Evolutionary conservation across 495 filamentous ascomycete species (phyloP).

Genomic region (Apiosordaria backusii): DNA sequence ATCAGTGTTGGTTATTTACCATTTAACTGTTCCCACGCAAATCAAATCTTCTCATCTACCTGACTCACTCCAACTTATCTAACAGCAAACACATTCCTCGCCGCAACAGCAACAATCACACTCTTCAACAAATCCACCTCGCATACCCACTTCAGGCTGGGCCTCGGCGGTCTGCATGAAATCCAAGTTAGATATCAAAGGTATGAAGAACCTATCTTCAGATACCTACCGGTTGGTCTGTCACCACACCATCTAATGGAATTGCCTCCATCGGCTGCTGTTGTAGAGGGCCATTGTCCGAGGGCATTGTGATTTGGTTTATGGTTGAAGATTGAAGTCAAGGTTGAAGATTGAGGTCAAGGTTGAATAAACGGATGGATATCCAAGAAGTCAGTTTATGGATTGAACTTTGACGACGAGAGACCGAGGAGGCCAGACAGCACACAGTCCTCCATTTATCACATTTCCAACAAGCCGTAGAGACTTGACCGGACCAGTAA

Average conservation of each 20-base stretch:
- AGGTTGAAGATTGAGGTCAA: slow-evolving; percentile 1
- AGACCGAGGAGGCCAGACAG: not conserved
- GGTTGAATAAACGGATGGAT: too few relatives aligned
- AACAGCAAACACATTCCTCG: slow-evolving; percentile 31
- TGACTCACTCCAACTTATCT: slow-evolving; percentile 1
- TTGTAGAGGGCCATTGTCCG: slow-evolving; percentile 25
- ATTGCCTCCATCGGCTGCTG: slow-evolving; percentile 31
- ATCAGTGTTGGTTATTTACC: not conserved
- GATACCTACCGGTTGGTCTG: slow-evolving; percentile 28
- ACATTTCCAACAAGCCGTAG: not conserved
- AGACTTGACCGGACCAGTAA: not conserved
- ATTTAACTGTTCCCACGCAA: not conserved
- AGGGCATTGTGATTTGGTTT: slow-evolving; percentile 24
- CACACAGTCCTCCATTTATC: not conserved
- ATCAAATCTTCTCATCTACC: slow-evolving; percentile 5
- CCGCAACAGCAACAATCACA: slow-evolving; percentile 30
- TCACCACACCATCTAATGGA: slow-evolving; percentile 21
- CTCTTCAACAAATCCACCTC: slow-evolving; percentile 32
- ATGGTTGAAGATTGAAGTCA: not conserved
- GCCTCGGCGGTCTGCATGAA: slow-evolving; percentile 21
- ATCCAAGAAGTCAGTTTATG: too few relatives aligned
- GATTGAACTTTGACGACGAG: too few relatives aligned
- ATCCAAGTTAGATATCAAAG: not conserved
- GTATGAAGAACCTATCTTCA: not conserved
- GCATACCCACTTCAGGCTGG: slow-evolving; percentile 32